These are phyloP conservation scores for Fragaria nilgerrensis DNA, from an alignment of 306 rosid species.

Conservation along the genomic window DNA sequence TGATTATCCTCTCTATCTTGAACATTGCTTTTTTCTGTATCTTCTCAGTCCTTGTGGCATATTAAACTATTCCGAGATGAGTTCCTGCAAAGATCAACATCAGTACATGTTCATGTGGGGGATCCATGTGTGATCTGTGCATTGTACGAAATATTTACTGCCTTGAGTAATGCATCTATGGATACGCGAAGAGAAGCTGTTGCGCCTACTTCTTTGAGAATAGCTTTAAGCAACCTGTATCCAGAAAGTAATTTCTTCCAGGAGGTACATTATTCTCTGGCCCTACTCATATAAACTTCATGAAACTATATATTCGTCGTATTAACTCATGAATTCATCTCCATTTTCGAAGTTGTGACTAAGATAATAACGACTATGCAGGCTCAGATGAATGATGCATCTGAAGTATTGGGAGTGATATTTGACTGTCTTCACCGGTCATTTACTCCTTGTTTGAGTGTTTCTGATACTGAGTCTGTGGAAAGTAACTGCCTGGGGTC, in stretches of 20 bases:
- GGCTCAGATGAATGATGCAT: conserved; percentile 99
- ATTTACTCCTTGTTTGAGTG: conserved; percentile 52
- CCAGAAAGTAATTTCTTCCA: conserved; percentile 88
- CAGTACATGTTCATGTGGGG: conserved; percentile 85
- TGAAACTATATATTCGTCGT: neutral
- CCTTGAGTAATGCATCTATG: conserved; percentile 61
- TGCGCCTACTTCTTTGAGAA: conserved; percentile 87
- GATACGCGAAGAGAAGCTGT: conserved; percentile 74
- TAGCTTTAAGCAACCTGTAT: conserved; percentile 86
- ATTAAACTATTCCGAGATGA: conserved; percentile 73
- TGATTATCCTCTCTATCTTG: conserved; percentile 24
- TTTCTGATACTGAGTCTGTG: conserved; percentile 62
- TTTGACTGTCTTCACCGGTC: conserved; percentile 92
- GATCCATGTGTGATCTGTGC: conserved; percentile 96
- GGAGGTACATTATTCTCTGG: conserved; percentile 55
- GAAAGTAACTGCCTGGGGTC: conserved; percentile 64
- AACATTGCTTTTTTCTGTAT: conserved; percentile 24
- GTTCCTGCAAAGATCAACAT: conserved; percentile 68
- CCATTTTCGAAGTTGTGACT: conserved; percentile 30
- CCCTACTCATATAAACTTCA: neutral
- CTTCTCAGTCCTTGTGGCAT: conserved; percentile 93
- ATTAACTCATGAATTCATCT: conserved; percentile 11
- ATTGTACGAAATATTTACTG: conserved; percentile 69
- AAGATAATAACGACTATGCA: conserved; percentile 39
- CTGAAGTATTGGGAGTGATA: conserved; percentile 87